Conservation (phyloP, 768 basidiomycete genomes). For the Rickenella mellea region DNA sequence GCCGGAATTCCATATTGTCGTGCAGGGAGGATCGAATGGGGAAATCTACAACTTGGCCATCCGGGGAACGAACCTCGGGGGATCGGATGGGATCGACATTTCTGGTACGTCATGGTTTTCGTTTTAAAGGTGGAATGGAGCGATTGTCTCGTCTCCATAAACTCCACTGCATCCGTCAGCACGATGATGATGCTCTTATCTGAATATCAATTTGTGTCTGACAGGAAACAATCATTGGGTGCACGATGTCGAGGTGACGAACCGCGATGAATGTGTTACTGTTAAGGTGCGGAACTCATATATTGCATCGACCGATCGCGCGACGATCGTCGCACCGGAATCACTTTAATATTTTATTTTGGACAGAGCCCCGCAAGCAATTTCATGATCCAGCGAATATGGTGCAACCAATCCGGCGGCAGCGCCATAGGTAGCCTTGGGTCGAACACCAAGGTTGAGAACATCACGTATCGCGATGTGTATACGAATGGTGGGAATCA, state of each 20-base stretch:
- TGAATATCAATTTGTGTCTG: no score
- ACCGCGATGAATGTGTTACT: slow-evolving; percentile 25
- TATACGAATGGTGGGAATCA: slow-evolving; percentile 19
- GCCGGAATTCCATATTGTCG: slow-evolving; percentile 21
- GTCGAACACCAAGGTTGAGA: slow-evolving; percentile 16
- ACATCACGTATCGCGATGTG: slow-evolving; percentile 17
- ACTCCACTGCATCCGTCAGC: no score
- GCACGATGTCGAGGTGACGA: slow-evolving; percentile 22
- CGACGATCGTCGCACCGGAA: no score
- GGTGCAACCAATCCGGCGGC: slow-evolving; percentile 23
- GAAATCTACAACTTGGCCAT: slow-evolving; percentile 23
- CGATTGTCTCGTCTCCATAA: background rate
- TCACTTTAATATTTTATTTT: no score
- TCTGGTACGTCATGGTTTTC: slow-evolving; percentile 7
- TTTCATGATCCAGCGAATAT: slow-evolving; percentile 20
- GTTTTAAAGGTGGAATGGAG: background rate
- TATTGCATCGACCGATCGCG: no score
- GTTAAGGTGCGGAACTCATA: no score
- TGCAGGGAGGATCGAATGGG: slow-evolving; percentile 17
- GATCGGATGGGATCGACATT: slow-evolving; percentile 21
- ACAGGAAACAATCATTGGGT: slow-evolving; percentile 19
- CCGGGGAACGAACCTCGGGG: slow-evolving; percentile 18
- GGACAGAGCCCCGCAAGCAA: slow-evolving; percentile 17
- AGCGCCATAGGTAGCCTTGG: slow-evolving; percentile 19
- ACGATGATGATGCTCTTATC: no score